These are phyloP conservation scores for Stemphylium vesicarium DNA, from an alignment of 2,329 filamentous ascomycete genomes.

Conservation along the genomic window DNA sequence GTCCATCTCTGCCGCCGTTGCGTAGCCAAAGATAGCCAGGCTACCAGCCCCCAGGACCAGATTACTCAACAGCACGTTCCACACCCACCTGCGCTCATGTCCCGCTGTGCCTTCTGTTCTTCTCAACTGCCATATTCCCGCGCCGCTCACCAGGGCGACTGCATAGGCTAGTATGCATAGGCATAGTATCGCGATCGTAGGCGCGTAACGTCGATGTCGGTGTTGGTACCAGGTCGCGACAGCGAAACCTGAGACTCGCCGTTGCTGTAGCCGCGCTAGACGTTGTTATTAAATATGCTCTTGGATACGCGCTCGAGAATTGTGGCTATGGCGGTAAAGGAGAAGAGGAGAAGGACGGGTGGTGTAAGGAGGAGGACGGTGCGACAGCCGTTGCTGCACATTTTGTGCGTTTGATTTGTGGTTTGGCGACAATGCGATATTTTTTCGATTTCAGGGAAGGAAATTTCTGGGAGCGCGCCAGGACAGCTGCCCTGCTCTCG, in stretches of 20 bases:
- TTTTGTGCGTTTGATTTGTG: constrained; percentile 7
- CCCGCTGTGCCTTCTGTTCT: constrained; percentile 30
- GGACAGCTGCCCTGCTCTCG: background rate
- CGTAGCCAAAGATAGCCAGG: constrained; percentile 30
- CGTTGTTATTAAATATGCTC: constrained; percentile 18
- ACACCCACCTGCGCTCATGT: constrained; percentile 35
- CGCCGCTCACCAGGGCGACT: constrained; percentile 25
- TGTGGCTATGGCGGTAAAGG: constrained; percentile 25
- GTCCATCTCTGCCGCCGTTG: constrained; percentile 24
- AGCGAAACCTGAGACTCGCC: constrained; percentile 20
- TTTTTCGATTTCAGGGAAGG: background rate
- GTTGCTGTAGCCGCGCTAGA: constrained; percentile 15
- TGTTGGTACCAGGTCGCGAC: constrained; percentile 12
- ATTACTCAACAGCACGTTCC: constrained; percentile 29
- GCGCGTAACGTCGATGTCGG: constrained; percentile 15
- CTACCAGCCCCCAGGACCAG: constrained; percentile 21
- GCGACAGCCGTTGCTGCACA: constrained; percentile 33
- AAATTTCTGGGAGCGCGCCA: background rate
- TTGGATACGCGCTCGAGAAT: constrained; percentile 38
- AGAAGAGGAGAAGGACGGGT: constrained; percentile 31
- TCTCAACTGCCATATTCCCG: constrained; percentile 41
- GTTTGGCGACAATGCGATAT: background rate
- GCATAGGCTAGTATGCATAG: constrained; percentile 23
- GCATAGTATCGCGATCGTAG: constrained; percentile 26
- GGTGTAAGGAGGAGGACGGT: constrained; percentile 30